Evolutionary conservation across 1,284 basidiomycete species (phyloP).

Genomic region (Thecaphora thlaspeos): DNA sequence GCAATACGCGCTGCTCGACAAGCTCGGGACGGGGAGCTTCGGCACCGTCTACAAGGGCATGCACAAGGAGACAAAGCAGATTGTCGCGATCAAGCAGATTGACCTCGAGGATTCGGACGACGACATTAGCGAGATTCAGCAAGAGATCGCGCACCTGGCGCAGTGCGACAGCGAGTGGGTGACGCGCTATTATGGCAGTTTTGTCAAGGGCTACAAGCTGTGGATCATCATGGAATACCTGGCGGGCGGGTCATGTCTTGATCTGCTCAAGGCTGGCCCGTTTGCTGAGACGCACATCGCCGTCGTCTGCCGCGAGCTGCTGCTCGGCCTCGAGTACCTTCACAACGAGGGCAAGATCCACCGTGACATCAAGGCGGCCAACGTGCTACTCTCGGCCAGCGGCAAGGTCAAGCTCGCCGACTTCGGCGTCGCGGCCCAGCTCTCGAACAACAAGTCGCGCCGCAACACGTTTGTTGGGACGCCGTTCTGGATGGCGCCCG

Average conservation of each 20-base stretch:
- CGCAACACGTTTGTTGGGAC: constrained; percentile 88
- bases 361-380: constrained; percentile 97
- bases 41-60: constrained; percentile 90
- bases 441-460: constrained; percentile 72
- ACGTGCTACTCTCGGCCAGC: constrained; percentile 81
- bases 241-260: constrained; percentile 94
- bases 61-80: constrained; percentile 86
- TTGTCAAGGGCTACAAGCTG: constrained; percentile 92
- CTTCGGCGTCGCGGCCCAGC: constrained; percentile 90
- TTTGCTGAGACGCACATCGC: constrained; percentile 92
- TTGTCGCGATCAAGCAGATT: constrained; percentile 97
- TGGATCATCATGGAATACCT: constrained; percentile 99
- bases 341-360: constrained; percentile 94
- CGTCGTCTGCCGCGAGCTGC: constrained; percentile 85
- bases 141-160: constrained; percentile 91
- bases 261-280: constrained; percentile 83
- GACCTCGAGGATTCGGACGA: constrained; percentile 61
- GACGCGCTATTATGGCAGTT: constrained; percentile 93
- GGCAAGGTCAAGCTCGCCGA: constrained; percentile 97
- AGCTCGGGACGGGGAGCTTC: constrained; percentile 95
- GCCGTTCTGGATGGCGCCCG: constrained; percentile 97
- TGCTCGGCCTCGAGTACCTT: constrained; percentile 90
- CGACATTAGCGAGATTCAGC: constrained; percentile 69
- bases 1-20: constrained; percentile 86
- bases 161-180: constrained; percentile 95